A percentile compares a stretch with the other conserved stretches of the same genome.
These are phyloP conservation scores for Capsella rubella DNA, from an alignment of 441 rosid genomes.

Conservation along the genomic window DNA sequence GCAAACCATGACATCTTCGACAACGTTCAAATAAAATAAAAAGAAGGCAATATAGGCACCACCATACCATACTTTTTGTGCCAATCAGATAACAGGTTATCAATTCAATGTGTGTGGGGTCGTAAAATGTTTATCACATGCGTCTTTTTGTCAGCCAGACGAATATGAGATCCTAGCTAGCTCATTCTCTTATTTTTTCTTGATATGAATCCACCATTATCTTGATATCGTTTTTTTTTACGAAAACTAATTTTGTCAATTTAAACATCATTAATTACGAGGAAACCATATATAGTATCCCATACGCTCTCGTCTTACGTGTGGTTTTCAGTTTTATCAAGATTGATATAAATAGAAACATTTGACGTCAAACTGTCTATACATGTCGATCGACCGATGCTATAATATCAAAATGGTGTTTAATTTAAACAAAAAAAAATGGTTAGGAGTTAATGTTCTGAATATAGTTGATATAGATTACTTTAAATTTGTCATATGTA, in stretches of 20 bases:
- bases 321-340: conserved; percentile 7
- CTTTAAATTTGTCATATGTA: conserved; percentile 9
- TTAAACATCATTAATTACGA: background rate
- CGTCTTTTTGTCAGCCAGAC: conserved; percentile 9
- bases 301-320: conserved; percentile 17
- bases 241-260: conserved; percentile 1
- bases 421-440: background rate
- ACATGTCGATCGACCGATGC: too few species aligned
- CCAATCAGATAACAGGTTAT: conserved; percentile 40
- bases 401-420: background rate
- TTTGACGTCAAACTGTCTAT: too few species aligned
- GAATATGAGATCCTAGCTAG: background rate
- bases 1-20: background rate
- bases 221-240: background rate
- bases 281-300: background rate
- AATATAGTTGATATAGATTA: background rate
- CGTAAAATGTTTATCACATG: conserved; percentile 38
- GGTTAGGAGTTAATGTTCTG: conserved; percentile 12
- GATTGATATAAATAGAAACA: background rate
- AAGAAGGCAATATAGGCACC: too few species aligned
- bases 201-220: background rate
- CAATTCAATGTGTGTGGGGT: conserved; percentile 41
- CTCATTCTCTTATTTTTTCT: background rate
- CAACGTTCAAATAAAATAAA: background rate
- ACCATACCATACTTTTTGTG: conserved; percentile 33